Evolutionary conservation across 306 rosid genomes (phyloP).

Genomic region (Sicyos edulis): DNA sequence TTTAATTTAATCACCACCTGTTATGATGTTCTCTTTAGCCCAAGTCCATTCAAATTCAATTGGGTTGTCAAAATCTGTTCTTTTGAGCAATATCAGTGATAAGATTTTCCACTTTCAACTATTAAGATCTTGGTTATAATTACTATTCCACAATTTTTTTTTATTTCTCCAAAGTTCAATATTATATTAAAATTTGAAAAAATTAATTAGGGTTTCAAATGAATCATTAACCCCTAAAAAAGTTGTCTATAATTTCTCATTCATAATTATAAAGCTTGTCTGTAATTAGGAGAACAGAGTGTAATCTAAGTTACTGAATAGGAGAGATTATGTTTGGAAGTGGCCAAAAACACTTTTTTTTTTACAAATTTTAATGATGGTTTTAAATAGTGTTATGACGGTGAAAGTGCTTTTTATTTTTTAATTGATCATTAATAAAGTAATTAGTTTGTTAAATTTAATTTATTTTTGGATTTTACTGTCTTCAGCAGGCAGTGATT

Average conservation of each 20-base stretch:
- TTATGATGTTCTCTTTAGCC: neutral
- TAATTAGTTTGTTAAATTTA: neutral
- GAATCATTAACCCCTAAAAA: constrained; percentile 8
- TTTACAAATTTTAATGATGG: neutral
- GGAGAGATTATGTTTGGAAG: constrained; percentile 8
- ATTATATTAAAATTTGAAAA: neutral
- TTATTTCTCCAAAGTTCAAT: constrained; percentile 4
- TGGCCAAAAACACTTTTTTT: neutral
- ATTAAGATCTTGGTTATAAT: constrained; percentile 24
- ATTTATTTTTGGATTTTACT: constrained; percentile 14
- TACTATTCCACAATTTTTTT: constrained; percentile 25
- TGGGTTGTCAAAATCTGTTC: constrained; percentile 35
- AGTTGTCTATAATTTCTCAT: neutral
- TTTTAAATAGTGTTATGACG: neutral
- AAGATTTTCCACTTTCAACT: constrained; percentile 44
- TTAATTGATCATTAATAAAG: neutral
- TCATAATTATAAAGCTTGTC: constrained; percentile 19
- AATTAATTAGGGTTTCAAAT: neutral
- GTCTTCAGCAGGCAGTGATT: constrained; percentile 11
- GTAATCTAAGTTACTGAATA: constrained; percentile 11
- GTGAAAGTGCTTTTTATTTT: neutral
- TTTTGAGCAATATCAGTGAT: constrained; percentile 29
- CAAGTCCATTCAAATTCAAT: constrained; percentile 5
- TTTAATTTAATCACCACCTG: neutral
- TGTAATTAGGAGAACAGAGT: constrained; percentile 19